Evolutionary conservation across 2,329 filamentous ascomycete genomes (phyloP).

Genomic region (Sclerotinia nivalis): DNA sequence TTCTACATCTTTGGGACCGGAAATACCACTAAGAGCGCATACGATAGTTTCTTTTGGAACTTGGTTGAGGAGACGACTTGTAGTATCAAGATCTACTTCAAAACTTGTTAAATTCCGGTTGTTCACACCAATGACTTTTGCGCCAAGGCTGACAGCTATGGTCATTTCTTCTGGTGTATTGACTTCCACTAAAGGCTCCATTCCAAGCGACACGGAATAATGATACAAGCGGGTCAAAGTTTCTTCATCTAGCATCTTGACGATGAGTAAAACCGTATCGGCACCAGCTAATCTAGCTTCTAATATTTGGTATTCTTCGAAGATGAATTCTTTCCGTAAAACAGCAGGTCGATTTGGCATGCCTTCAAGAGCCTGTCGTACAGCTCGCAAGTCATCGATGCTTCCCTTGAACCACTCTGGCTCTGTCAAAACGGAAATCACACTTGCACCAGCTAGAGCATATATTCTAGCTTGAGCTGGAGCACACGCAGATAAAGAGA

Average conservation of each 20-base stretch:
- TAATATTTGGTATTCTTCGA: slow-evolving; percentile 96
- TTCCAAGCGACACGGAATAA: slow-evolving; percentile 86
- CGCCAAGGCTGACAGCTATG: slow-evolving; percentile 78
- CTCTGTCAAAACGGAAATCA: slow-evolving; percentile 97
- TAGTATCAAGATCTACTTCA: slow-evolving; percentile 92
- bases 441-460: slow-evolving; percentile 89
- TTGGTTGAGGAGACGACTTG: slow-evolving; percentile 81
- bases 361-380: slow-evolving; percentile 82
- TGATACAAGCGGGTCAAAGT: slow-evolving; percentile 77
- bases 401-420: slow-evolving; percentile 99
- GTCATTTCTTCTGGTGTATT: slow-evolving; percentile 94
- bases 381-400: slow-evolving; percentile 86
- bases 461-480: slow-evolving; percentile 89
- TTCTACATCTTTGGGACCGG: slow-evolving; percentile 81
- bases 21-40: slow-evolving; percentile 92
- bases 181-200: slow-evolving; percentile 97
- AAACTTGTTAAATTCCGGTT: slow-evolving; percentile 96
- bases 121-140: slow-evolving; percentile 94
- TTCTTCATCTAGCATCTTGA: slow-evolving; percentile 89
- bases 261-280: slow-evolving; percentile 91
- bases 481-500: slow-evolving; percentile 83
- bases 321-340: slow-evolving; percentile 94
- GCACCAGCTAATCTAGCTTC: slow-evolving; percentile 91
- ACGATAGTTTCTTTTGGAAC: slow-evolving; percentile 85
- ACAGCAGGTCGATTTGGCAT: slow-evolving; percentile 93